Conservation (phyloP, 345 rosid species). For the Syzygium grande region DNA sequence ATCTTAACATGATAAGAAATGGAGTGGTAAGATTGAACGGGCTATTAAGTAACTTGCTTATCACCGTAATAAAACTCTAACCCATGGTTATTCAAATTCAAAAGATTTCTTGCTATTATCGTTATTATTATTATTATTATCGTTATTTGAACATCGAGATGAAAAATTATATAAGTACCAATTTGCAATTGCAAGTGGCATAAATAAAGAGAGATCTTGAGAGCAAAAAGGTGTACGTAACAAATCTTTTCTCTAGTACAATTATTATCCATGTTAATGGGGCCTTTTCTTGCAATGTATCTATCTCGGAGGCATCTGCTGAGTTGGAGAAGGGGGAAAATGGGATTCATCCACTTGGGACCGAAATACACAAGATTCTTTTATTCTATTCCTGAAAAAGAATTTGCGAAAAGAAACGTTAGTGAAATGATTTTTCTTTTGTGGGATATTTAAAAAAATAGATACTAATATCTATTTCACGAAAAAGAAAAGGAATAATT, state of each 20-base stretch:
- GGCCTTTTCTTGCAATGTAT: slow-evolving; percentile 1
- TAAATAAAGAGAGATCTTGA: neutral
- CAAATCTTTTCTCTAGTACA: neutral
- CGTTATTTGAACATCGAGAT: neutral
- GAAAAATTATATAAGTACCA: neutral
- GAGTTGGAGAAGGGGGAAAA: slow-evolving; percentile 23
- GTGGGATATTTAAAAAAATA: neutral
- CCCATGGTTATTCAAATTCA: neutral
- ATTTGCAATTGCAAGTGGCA: neutral
- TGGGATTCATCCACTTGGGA: slow-evolving; percentile 39
- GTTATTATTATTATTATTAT: no score
- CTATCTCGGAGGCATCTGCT: slow-evolving; percentile 41
- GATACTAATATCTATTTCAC: neutral
- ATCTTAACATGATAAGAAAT: neutral
- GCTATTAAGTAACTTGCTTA: neutral
- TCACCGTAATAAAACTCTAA: neutral
- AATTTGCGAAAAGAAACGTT: neutral
- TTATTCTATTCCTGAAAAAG: neutral
- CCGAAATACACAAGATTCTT: slow-evolving; percentile 4
- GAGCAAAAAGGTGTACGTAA: neutral
- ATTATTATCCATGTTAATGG: neutral
- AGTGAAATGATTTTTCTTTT: neutral
- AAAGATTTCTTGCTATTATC: neutral
- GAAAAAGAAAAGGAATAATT: neutral
- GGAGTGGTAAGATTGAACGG: neutral